These are phyloP conservation scores for Lophiotrema nucula DNA, from an alignment of 495 filamentous ascomycete species.

Conservation along the genomic window DNA sequence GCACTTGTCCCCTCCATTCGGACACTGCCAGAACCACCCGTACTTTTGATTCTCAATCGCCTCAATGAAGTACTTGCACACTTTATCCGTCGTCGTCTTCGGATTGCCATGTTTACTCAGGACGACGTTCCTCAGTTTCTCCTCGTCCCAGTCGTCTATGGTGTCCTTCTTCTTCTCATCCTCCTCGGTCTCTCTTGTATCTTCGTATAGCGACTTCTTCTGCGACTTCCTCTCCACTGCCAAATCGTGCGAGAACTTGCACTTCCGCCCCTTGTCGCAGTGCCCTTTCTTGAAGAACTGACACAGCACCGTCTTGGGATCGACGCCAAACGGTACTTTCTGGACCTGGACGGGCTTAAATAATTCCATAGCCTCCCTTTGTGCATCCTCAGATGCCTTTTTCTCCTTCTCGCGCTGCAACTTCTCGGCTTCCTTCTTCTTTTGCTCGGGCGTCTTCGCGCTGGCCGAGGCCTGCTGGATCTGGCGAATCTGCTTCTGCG, in stretches of 20 bases:
- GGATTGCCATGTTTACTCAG: constrained; percentile 97
- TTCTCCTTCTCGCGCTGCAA: constrained; percentile 79
- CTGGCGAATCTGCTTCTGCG: constrained; percentile 84
- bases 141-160: constrained; percentile 95
- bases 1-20: constrained; percentile 95
- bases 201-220: constrained; percentile 90
- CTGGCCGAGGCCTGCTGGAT: constrained; percentile 67
- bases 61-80: constrained; percentile 98
- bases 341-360: constrained; percentile 95
- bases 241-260: constrained; percentile 94
- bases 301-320: constrained; percentile 97
- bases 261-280: constrained; percentile 94
- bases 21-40: constrained; percentile 98
- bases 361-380: constrained; percentile 73
- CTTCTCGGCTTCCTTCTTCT: constrained; percentile 87
- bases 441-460: constrained; percentile 77
- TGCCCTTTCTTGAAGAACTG: constrained; percentile 93
- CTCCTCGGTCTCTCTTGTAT: constrained; percentile 67
- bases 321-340: constrained; percentile 95
- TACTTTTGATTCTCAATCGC: constrained; percentile 98
- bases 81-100: constrained; percentile 92
- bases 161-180: constrained; percentile 88
- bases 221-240: constrained; percentile 83
- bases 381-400: constrained; percentile 78
- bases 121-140: constrained; percentile 87